These are phyloP conservation scores for Henckelia pumila DNA, from an alignment of 257 asterid species.

Conservation along the genomic window DNA sequence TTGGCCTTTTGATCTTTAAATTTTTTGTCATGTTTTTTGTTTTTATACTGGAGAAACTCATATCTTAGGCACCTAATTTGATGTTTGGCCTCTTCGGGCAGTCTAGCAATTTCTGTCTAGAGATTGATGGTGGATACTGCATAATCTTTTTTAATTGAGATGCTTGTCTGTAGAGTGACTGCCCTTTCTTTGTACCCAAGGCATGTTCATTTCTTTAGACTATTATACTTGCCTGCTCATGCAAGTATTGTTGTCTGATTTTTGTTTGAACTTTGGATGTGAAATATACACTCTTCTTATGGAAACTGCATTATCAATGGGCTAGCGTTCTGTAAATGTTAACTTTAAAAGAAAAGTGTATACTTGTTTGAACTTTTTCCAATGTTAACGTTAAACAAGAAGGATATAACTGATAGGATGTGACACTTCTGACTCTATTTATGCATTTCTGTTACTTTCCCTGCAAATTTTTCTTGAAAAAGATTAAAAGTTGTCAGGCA, in stretches of 20 bases:
- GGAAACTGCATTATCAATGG: conserved; percentile 7
- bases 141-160: background rate
- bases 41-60: conserved; percentile 1
- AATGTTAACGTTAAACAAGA: background rate
- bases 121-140: conserved; percentile 7
- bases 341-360: background rate
- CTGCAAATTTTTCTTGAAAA: conserved; percentile 13
- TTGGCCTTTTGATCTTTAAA: background rate
- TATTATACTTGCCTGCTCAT: background rate
- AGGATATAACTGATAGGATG: background rate
- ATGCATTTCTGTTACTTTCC: background rate
- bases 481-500: background rate
- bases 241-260: background rate
- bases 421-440: background rate
- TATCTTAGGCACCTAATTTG: conserved; percentile 2
- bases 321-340: background rate
- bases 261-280: conserved; percentile 3
- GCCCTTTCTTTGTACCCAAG: background rate
- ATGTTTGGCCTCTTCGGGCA: conserved; percentile 1
- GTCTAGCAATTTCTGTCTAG: conserved; percentile 10
- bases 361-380: no score
- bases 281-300: background rate
- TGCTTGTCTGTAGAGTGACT: conserved; percentile 8
- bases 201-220: background rate
- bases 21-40: background rate